A percentile compares a stretch with the other conserved stretches of the same genome.
phyloP scores from a whole-genome alignment of 2,329 filamentous ascomycete species.

The Penicillium sp. region DNA sequence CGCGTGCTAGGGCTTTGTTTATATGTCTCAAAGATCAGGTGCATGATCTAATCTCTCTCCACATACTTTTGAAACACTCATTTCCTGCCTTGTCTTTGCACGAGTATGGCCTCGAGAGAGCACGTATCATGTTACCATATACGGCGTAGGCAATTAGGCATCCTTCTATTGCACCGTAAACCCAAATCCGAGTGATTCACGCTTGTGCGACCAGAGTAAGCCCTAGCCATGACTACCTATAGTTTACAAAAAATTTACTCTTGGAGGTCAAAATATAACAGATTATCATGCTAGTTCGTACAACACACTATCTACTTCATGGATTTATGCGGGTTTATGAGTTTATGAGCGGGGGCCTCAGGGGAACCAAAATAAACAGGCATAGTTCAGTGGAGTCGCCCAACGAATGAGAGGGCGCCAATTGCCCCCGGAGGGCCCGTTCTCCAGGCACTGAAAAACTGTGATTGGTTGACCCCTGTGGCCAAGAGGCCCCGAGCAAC shows the following conservation, averaged over 20 bases:
- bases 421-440: not conserved
- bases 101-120: not conserved
- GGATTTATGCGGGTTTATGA: not conserved
- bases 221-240: not conserved
- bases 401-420: constrained; percentile 5
- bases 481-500: constrained; percentile 47
- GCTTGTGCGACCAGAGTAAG: not conserved
- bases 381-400: constrained; percentile 11
- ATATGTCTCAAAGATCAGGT: not conserved
- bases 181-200: not conserved
- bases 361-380: constrained; percentile 12
- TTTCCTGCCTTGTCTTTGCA: not conserved
- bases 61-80: constrained; percentile 3
- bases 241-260: not conserved
- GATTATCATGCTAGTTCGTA: not conserved
- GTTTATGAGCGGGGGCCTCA: not conserved
- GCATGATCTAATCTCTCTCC: constrained; percentile 1
- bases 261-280: not conserved
- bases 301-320: not conserved
- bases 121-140: not conserved
- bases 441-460: constrained; percentile 6
- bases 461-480: constrained; percentile 21
- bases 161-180: not conserved
- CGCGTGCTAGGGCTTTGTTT: constrained; percentile 1
- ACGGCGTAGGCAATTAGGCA: not conserved